Evolutionary conservation across 257 asterid species (phyloP).

Genomic region (Jacaranda copaia): DNA sequence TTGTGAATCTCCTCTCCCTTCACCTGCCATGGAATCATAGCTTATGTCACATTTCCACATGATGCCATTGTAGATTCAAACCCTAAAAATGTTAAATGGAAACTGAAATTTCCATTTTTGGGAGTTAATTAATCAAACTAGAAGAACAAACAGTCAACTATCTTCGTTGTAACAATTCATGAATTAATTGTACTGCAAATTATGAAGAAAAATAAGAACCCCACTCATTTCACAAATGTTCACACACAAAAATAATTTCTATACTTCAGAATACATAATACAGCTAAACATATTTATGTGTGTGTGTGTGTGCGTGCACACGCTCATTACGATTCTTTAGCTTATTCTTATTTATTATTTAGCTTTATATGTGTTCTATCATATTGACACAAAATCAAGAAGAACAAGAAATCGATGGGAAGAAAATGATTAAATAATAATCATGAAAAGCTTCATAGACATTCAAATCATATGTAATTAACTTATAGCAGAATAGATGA

Average conservation of each 20-base stretch:
- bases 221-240: neutral
- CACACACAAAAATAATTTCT: neutral
- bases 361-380: no score
- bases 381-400: no score
- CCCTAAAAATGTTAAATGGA: neutral
- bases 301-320: no score
- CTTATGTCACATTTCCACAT: constrained; percentile 1
- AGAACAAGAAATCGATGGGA: neutral
- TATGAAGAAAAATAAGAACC: neutral
- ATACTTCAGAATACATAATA: neutral
- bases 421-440: no score
- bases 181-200: neutral
- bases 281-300: neutral
- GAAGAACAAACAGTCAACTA: no score
- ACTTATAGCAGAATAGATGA: neutral
- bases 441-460: no score
- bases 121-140: no score
- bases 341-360: no score
- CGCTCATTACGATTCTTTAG: no score
- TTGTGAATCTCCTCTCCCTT: constrained; percentile 49
- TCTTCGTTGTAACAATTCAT: neutral
- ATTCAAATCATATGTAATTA: no score
- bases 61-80: neutral
- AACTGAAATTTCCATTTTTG: no score
- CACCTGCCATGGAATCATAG: constrained; percentile 31